Evolutionary conservation across 768 basidiomycete genomes (phyloP).

Genomic region (Lyophyllum shimeji): DNA sequence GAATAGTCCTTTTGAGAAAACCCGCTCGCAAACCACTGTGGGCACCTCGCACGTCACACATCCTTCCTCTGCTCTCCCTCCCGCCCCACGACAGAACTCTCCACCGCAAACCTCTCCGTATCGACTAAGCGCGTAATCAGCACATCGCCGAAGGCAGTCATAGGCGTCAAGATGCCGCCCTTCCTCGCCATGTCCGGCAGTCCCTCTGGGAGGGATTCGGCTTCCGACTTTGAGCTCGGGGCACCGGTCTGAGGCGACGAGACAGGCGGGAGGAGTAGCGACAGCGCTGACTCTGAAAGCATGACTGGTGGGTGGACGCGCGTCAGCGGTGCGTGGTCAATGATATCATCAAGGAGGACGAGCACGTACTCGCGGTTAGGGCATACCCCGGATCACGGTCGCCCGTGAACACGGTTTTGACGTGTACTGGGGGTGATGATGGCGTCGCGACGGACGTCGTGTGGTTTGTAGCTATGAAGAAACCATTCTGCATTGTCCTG

Average conservation of each 20-base stretch:
- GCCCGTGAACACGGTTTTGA: conserved; percentile 61
- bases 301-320: conserved; percentile 58
- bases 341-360: background rate
- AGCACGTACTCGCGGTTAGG: conserved; percentile 49
- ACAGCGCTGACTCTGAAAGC: conserved; percentile 78
- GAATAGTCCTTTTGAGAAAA: background rate
- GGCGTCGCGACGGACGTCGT: conserved; percentile 56
- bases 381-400: conserved; percentile 79
- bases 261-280: conserved; percentile 51
- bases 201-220: conserved; percentile 32
- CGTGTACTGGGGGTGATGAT: conserved; percentile 43
- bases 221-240: conserved; percentile 10
- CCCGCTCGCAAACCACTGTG: background rate
- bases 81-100: conserved; percentile 43
- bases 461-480: conserved; percentile 64
- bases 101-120: conserved; percentile 57
- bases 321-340: conserved; percentile 8
- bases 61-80: conserved; percentile 20
- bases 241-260: conserved; percentile 20
- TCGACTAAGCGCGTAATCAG: conserved; percentile 65
- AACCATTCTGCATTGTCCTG: conserved; percentile 62
- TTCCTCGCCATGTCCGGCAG: conserved; percentile 57
- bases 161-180: conserved; percentile 85
- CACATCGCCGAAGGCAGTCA: conserved; percentile 78
- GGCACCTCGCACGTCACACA: conserved; percentile 9